phyloP scores from a whole-genome alignment of 225 moss, liverwort and hornwort species.

The Antitrichia curtipendula region DNA sequence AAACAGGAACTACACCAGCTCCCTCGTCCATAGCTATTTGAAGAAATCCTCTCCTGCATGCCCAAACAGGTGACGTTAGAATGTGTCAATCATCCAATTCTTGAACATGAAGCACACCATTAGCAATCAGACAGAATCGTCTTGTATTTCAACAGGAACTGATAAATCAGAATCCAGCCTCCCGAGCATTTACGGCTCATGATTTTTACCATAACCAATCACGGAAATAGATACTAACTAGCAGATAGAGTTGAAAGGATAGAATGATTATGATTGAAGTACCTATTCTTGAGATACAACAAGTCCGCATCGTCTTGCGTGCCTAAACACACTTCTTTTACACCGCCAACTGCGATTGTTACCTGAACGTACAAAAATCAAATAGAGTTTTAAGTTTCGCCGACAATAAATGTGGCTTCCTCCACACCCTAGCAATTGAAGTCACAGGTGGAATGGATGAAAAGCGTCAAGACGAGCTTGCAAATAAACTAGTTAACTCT shows the following conservation, averaged over 20 bases:
- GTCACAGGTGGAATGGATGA: neutral
- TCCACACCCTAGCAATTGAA: neutral
- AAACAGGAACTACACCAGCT: constrained; percentile 73
- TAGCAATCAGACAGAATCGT: neutral
- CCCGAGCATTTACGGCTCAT: neutral
- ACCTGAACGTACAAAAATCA: constrained; percentile 30
- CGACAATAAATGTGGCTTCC: neutral
- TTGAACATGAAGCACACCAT: neutral
- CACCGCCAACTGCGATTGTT: constrained; percentile 74
- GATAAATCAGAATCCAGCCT: neutral
- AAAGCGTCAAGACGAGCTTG: neutral
- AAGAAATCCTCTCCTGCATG: constrained; percentile 61
- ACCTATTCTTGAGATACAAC: constrained; percentile 38
- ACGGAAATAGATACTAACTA: neutral
- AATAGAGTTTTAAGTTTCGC: neutral
- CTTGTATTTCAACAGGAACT: neutral
- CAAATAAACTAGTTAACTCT: neutral
- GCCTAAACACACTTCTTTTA: constrained; percentile 74
- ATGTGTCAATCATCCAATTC: neutral
- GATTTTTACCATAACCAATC: neutral
- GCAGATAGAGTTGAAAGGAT: neutral
- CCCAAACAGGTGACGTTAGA: neutral
- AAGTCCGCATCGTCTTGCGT: constrained; percentile 57
- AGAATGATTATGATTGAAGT: neutral
- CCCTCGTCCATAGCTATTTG: constrained; percentile 70